Conservation (phyloP, 2,329 filamentous ascomycete species). For the Acephala macrosclerotiorum region DNA sequence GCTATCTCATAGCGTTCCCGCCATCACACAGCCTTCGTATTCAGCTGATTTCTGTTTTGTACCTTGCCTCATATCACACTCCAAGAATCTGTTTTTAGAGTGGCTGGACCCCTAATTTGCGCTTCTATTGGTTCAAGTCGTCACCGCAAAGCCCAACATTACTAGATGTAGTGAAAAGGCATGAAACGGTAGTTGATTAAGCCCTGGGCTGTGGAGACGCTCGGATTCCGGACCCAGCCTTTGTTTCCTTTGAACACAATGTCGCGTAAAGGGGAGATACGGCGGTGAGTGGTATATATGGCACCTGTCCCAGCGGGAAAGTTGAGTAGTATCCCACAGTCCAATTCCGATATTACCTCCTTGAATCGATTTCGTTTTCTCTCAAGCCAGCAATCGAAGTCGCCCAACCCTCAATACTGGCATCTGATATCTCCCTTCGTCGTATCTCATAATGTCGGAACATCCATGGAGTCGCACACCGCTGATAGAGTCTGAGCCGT, state of each 20-base stretch:
- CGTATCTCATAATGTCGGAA: conserved; percentile 23
- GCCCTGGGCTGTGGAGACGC: background rate
- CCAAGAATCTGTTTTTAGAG: background rate
- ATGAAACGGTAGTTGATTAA: background rate
- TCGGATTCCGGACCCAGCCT: background rate
- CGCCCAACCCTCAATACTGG: background rate
- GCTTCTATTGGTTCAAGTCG: background rate
- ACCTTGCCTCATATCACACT: background rate
- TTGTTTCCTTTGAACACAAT: background rate
- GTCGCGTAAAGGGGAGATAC: background rate
- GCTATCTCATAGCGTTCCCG: background rate
- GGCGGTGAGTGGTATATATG: background rate
- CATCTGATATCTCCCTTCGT: background rate
- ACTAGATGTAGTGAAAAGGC: background rate
- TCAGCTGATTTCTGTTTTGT: background rate
- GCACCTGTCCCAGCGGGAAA: background rate
- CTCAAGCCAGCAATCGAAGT: background rate
- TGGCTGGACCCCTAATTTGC: background rate
- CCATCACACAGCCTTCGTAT: background rate
- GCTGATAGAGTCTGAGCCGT: conserved; percentile 34
- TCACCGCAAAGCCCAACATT: background rate
- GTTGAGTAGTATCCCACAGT: background rate
- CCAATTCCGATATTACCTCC: background rate
- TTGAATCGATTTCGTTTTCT: background rate
- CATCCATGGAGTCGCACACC: conserved; percentile 39